Conservation (phyloP, 2,329 filamentous ascomycete genomes). For the Cercospora citrullina region DNA sequence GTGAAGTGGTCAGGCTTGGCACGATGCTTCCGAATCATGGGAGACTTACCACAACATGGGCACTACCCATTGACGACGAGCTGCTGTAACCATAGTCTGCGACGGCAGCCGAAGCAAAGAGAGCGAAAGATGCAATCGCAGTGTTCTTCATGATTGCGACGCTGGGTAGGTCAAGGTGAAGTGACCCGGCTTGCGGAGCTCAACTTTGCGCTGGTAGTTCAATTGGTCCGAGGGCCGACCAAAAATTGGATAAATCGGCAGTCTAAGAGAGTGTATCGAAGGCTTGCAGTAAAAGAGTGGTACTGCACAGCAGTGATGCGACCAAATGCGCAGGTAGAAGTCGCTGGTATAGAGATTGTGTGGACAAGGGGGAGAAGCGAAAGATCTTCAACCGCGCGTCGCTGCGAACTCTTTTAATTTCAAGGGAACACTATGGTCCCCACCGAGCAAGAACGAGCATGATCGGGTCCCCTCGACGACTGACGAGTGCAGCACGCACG, state of each 20-base stretch:
- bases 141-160: constrained; percentile 26
- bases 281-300: constrained; percentile 36
- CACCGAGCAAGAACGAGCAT: constrained; percentile 15
- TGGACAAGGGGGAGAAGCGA: constrained; percentile 23
- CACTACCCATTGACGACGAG: constrained; percentile 31
- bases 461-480: constrained; percentile 14
- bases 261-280: constrained; percentile 30
- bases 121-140: constrained; percentile 30
- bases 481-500: constrained; percentile 22
- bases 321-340: constrained; percentile 33
- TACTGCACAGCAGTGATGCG: constrained; percentile 40
- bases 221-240: neutral
- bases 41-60: constrained; percentile 29
- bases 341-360: constrained; percentile 29
- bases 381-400: constrained; percentile 24
- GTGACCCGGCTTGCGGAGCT: neutral
- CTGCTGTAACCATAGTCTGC: constrained; percentile 7
- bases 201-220: neutral
- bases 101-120: constrained; percentile 27
- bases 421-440: constrained; percentile 8
- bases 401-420: constrained; percentile 43
- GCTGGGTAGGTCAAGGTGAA: neutral
- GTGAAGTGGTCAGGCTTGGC: neutral
- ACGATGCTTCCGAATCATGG: neutral
- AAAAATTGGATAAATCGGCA: constrained; percentile 27